These are phyloP conservation scores for Puccinia polysora DNA, from an alignment of 1,284 basidiomycete species.

Conservation along the genomic window DNA sequence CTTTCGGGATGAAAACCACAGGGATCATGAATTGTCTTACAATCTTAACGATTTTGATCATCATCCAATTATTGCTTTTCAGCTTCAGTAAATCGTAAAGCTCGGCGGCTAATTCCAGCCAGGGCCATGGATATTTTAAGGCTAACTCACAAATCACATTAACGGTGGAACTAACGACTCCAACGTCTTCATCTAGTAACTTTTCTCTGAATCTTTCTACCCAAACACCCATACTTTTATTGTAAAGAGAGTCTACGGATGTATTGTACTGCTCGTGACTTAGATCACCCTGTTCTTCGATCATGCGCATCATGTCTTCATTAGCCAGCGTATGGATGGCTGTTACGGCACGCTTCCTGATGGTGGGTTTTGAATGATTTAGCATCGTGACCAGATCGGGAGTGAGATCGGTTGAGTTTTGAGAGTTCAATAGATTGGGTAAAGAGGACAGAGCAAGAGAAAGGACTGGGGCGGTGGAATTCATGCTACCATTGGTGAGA, in stretches of 20 bases:
- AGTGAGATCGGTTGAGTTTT: constrained; percentile 70
- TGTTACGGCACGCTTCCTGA: constrained; percentile 82
- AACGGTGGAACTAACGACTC: constrained; percentile 85
- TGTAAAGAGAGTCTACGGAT: constrained; percentile 45
- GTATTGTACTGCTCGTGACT: constrained; percentile 57
- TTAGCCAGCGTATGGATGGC: constrained; percentile 62
- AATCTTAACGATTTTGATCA: constrained; percentile 97
- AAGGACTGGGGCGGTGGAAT: constrained; percentile 42
- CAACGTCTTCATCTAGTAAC: constrained; percentile 75
- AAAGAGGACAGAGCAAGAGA: constrained; percentile 33
- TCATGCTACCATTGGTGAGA: constrained; percentile 16
- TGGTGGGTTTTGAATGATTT: constrained; percentile 75
- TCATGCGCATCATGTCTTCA: constrained; percentile 41
- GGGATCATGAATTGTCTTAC: constrained; percentile 59
- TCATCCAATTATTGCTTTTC: constrained; percentile 97
- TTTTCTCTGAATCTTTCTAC: constrained; percentile 67
- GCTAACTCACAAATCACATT: constrained; percentile 93
- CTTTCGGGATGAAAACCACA: not conserved
- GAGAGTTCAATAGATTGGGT: constrained; percentile 25
- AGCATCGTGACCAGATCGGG: constrained; percentile 81
- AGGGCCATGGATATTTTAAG: constrained; percentile 61
- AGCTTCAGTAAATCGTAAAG: constrained; percentile 90
- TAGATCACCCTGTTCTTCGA: constrained; percentile 11
- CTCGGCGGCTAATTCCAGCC: constrained; percentile 68
- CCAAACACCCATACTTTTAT: constrained; percentile 22